These are phyloP conservation scores for Ophiostoma ips DNA, from an alignment of 2,329 filamentous ascomycete species.

Conservation along the genomic window DNA sequence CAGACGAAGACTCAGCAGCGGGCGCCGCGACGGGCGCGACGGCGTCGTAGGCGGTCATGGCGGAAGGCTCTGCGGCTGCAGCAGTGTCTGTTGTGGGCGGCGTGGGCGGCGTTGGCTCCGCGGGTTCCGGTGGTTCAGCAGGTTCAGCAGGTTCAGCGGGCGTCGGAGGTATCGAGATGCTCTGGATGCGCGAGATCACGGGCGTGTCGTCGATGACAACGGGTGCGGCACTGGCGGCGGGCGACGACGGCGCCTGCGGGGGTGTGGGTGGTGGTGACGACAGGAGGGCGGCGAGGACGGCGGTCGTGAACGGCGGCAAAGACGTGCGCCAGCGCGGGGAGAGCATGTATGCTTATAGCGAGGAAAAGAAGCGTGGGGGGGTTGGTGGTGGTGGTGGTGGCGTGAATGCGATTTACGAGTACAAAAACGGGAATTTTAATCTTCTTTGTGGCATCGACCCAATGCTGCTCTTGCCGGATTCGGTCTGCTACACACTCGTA, in stretches of 20 bases:
- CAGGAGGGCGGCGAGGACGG: background rate
- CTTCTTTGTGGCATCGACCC: too few species aligned
- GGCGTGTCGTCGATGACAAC: background rate
- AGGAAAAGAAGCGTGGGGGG: background rate
- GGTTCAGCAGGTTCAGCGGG: too few species aligned
- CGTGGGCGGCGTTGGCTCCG: background rate
- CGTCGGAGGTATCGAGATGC: background rate
- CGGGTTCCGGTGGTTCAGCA: background rate
- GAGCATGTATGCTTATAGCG: too few species aligned
- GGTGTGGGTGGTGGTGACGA: background rate
- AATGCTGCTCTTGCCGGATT: conserved; percentile 1
- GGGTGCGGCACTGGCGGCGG: background rate
- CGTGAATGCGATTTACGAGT: background rate
- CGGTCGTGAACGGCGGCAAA: conserved; percentile 7
- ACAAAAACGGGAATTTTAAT: too few species aligned
- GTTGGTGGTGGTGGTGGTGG: background rate
- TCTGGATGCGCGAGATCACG: background rate
- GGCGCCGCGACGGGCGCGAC: background rate
- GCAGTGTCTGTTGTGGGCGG: too few species aligned
- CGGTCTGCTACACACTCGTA: too few species aligned
- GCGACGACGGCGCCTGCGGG: background rate
- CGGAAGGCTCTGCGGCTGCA: too few species aligned
- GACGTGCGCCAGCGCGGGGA: background rate
- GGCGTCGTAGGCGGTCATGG: conserved; percentile 5
- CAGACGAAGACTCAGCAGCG: too few species aligned